Conservation (phyloP, 2,329 filamentous ascomycete species). For the Nothomitra cinnamomea region DNA sequence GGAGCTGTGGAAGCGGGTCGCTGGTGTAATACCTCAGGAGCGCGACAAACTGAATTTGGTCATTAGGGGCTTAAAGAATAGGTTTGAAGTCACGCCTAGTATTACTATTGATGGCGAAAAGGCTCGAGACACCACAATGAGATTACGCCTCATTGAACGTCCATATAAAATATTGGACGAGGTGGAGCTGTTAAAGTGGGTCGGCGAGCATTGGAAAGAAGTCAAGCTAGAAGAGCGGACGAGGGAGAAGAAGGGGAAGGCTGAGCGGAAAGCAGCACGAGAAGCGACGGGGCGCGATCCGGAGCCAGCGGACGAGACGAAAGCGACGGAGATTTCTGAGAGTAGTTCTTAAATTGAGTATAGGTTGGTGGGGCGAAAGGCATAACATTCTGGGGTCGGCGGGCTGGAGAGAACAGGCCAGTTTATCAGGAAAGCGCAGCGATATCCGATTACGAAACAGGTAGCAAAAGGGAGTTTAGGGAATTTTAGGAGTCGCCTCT, state of each 20-base stretch:
- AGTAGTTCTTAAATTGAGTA: neutral
- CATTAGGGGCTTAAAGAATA: constrained; percentile 4
- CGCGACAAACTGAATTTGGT: neutral
- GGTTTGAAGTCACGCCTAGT: constrained; percentile 21
- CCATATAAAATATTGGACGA: constrained; percentile 27
- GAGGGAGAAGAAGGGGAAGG: constrained; percentile 7
- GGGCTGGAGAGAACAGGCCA: no score
- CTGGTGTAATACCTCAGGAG: neutral
- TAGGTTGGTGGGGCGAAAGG: no score
- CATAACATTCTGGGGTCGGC: no score
- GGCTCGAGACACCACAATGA: constrained; percentile 13
- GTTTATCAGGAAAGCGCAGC: no score
- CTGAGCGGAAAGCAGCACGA: constrained; percentile 11
- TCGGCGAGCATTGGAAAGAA: constrained; percentile 22
- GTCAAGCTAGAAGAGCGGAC: constrained; percentile 19
- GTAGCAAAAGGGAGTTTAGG: no score
- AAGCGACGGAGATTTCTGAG: neutral
- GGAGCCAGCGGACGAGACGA: no score
- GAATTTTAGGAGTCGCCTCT: no score
- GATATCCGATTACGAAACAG: no score
- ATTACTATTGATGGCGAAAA: neutral
- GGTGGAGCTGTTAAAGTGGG: constrained; percentile 26
- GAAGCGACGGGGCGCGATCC: neutral
- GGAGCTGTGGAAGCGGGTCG: constrained; percentile 31
- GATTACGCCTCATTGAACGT: constrained; percentile 8